Evolutionary conservation across 1,284 basidiomycete genomes (phyloP), one percentile per base, ranked within the genome.

Genomic region (Moniliophthora roreri): DNA sequence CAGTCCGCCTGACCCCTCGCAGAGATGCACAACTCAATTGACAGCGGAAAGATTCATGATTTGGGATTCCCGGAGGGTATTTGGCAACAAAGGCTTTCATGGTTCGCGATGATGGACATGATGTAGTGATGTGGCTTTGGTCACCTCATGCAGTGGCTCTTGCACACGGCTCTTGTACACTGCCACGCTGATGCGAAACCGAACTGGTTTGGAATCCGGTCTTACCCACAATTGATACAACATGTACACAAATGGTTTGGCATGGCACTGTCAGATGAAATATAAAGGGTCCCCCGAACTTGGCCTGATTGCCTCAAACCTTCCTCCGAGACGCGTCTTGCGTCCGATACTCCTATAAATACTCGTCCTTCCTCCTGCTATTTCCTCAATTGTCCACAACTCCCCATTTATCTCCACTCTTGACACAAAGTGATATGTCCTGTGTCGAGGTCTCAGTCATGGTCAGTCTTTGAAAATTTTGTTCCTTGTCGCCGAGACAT

Each of bases 391-490:
- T 51, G 51, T 24, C 50, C 40, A 50, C 42, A 26, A 48, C 44
- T 53, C 45, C 47, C 50, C 46, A 35, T 44, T 32, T 47, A 48
- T 48, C 36, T 40, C 44, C 41, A 52, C 55, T 50, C 23, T 48
- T 60, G 56, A 56, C 60, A 56, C 58, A 58, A 53, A 53, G 51
- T 58, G 55, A 70, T n/a, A n/a, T 69, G 66, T 66, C 62, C 63
- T 68, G 62, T 59, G 66, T 66, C 63, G 66, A 67, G 50, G 56
- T 66, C 53, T 57, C 63, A 60, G 60, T 61, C 57, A 66, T 63
- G 64, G 69, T 70, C 55, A 66, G 69, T 62, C 51, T 47, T 35
- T 26, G 32, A n/a, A n/a, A n/a, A n/a, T n/a, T n/a, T 4, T 34
- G 40, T 32, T 32, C 28, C 34, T 35, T 54, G 10, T 39, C 47